These are phyloP conservation scores for Aspergillus melleus DNA, from an alignment of 2,329 filamentous ascomycete species.

Conservation along the genomic window DNA sequence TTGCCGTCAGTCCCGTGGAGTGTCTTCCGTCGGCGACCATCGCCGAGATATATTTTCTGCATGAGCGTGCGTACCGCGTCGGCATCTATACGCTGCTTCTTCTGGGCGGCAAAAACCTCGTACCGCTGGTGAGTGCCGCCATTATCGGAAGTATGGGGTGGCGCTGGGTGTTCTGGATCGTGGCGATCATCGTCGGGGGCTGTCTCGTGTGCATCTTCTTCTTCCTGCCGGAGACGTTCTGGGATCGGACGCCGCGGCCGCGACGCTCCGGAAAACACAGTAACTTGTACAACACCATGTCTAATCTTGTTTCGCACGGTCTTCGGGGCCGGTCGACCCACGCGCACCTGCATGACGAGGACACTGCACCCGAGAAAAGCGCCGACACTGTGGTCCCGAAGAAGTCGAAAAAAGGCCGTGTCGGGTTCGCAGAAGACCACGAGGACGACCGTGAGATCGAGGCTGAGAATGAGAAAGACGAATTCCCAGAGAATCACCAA, in stretches of 20 bases:
- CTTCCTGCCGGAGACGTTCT: constrained; percentile 93
- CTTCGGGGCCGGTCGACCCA: constrained; percentile 36
- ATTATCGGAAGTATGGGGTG: constrained; percentile 77
- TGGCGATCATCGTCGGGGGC: constrained; percentile 75
- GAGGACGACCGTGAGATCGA: not conserved
- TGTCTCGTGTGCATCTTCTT: constrained; percentile 74
- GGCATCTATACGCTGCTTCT: constrained; percentile 90
- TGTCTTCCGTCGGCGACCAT: constrained; percentile 91
- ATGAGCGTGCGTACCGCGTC: constrained; percentile 88
- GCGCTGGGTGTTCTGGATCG: constrained; percentile 92
- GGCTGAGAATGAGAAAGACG: constrained; percentile 14
- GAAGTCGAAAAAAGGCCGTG: constrained; percentile 48
- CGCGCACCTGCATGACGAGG: constrained; percentile 15
- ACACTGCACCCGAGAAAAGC: constrained; percentile 13
- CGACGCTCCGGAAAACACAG: constrained; percentile 44
- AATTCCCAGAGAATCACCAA: constrained; percentile 9
- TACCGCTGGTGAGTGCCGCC: constrained; percentile 81
- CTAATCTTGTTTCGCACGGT: constrained; percentile 35
- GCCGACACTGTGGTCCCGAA: constrained; percentile 17
- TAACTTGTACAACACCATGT: constrained; percentile 35
- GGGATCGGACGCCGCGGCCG: constrained; percentile 74
- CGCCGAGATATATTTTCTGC: constrained; percentile 93
- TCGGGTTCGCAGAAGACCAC: constrained; percentile 55
- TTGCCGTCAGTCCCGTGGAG: constrained; percentile 86
- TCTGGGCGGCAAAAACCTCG: constrained; percentile 85